Evolutionary conservation across 257 asterid genomes (phyloP).

Genomic region (Solanum corneliomulleri): DNA sequence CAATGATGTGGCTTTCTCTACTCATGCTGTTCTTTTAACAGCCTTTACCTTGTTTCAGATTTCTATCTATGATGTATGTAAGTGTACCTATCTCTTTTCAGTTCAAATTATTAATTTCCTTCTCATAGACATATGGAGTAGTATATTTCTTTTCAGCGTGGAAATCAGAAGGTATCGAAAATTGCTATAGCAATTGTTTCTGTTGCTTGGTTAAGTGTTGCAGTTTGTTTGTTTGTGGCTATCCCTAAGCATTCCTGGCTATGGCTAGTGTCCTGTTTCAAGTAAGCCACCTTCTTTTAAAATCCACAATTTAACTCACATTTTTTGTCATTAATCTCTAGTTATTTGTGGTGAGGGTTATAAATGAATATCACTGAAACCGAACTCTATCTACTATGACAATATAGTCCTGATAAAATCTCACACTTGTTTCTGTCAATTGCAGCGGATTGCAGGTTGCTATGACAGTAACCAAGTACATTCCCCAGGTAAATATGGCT

Average conservation of each 20-base stretch:
- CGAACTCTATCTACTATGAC: not conserved
- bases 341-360: not conserved
- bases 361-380: not conserved
- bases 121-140: too few relatives aligned
- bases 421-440: not conserved
- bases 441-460: slow-evolving; percentile 75
- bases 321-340: not conserved
- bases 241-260: slow-evolving; percentile 77
- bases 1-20: slow-evolving; percentile 92
- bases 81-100: not conserved
- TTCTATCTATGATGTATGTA: slow-evolving; percentile 67
- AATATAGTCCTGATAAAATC: not conserved
- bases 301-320: not conserved
- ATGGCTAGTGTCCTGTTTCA: slow-evolving; percentile 85
- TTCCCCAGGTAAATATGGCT: slow-evolving; percentile 66
- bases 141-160: slow-evolving; percentile 42
- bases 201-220: slow-evolving; percentile 54
- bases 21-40: slow-evolving; percentile 75
- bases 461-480: slow-evolving; percentile 83
- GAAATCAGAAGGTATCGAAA: slow-evolving; percentile 68
- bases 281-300: slow-evolving; percentile 34
- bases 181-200: slow-evolving; percentile 28
- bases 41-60: slow-evolving; percentile 67
- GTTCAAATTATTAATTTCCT: not conserved
- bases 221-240: slow-evolving; percentile 56